These are phyloP conservation scores for Dorcoceras hygrometricum DNA, from an alignment of 257 asterid species.

Conservation along the genomic window DNA sequence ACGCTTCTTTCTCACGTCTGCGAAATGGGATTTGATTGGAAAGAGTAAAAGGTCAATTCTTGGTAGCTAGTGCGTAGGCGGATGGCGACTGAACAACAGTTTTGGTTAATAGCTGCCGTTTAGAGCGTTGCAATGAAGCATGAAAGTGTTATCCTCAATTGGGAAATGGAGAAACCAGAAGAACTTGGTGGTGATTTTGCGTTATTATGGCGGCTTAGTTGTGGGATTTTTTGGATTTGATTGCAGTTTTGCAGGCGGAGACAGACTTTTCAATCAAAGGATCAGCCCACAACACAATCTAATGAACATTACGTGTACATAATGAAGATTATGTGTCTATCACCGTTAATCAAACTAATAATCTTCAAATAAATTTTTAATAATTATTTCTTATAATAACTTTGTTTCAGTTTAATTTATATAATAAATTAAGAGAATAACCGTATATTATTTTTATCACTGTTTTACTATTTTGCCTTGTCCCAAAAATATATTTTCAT, in stretches of 20 bases:
- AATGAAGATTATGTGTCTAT: no score
- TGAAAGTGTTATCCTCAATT: background rate
- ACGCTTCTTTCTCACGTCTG: conserved; percentile 18
- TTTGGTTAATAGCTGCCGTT: background rate
- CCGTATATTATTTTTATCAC: no score
- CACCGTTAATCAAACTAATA: no score
- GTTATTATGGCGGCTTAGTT: no score
- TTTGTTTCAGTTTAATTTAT: no score
- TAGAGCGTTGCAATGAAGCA: background rate
- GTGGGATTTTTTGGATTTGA: background rate
- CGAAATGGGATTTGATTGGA: conserved; percentile 25
- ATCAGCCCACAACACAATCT: no score
- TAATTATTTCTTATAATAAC: no score
- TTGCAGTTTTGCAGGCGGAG: background rate
- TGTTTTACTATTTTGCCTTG: no score
- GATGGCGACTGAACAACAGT: conserved; percentile 34
- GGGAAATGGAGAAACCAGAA: background rate
- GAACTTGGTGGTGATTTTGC: background rate
- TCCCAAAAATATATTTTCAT: no score
- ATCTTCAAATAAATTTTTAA: no score
- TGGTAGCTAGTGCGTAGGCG: conserved; percentile 17
- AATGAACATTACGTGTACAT: no score
- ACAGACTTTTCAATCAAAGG: background rate
- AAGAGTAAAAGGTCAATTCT: conserved; percentile 9
- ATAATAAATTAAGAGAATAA: no score